Base-by-base conservation (phyloP, 768 basidiomycete genomes). In the Tylopilus subfusipes region DNA sequence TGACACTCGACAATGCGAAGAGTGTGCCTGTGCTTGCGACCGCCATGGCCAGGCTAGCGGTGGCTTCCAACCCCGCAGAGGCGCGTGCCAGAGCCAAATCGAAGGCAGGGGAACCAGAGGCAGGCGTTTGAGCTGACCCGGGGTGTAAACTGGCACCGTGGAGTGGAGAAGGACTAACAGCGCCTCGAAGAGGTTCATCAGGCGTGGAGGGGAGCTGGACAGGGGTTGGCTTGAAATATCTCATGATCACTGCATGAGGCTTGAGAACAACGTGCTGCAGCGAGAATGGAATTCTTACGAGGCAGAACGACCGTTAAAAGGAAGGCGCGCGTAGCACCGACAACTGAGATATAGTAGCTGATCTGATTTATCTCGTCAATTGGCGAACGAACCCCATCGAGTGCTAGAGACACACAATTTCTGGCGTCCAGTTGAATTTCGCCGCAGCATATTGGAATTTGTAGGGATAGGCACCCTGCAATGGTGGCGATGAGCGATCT, bases 271-370 rank as follows among this genome's bases (percentile, higher is more conserved):
- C 24, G 22, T 16, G 12, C 36, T 13, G 18, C 19, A 36, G 10
- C 6, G n/a, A 25, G n/a, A 51, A 43, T 13, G n/a, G 31, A 16
- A 60, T 50, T 45, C 80, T 56, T 68, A 90, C 88, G 16, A 11
- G 90, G 90, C 6, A 91, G 68, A 31, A 88, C 63, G 16, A 80
- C 42, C 2, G 81, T 72, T 56, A 90, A 69, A 61, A 79, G 78
- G 2, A 80, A 4, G 0, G 86, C 85, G 4, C 86, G 78, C 1
- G 74, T 64, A 30, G 72, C 72, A 8, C 83, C 82, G 11, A 82
- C 63, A 12, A 79, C 60, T 53, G 82, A 85, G 12, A 89, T 61
- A 73, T 78, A 90, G 63, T 90, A 90, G n/a, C 87, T 87, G n/a
- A 84, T 66, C 88, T 90, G 52, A 25, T 43, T 27, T 13, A 40